Evolutionary conservation across 2,329 filamentous ascomycete genomes (phyloP).

Genomic region (Alternaria panax): DNA sequence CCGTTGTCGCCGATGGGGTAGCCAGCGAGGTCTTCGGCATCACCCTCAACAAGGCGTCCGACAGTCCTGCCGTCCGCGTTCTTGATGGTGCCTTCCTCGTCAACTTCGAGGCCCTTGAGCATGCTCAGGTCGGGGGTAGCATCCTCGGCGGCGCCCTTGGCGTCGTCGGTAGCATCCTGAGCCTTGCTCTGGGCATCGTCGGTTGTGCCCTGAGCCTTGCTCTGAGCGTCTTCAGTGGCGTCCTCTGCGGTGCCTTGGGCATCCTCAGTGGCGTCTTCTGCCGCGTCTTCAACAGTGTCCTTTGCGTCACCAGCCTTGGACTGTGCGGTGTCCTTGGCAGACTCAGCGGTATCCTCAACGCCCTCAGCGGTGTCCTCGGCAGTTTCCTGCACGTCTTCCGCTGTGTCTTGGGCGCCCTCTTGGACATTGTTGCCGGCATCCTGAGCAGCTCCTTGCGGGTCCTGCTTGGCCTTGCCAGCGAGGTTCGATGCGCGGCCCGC

Average conservation of each 20-base stretch:
- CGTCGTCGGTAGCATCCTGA: constrained; percentile 37
- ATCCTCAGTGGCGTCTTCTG: constrained; percentile 51
- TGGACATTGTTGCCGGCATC: constrained; percentile 48
- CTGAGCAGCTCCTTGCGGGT: constrained; percentile 48
- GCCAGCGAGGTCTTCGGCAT: constrained; percentile 60
- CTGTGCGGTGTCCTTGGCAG: constrained; percentile 38
- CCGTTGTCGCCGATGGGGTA: constrained; percentile 62
- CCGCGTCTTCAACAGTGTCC: constrained; percentile 50
- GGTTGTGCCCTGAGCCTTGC: constrained; percentile 38
- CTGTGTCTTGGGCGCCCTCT: constrained; percentile 43
- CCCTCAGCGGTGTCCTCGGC: constrained; percentile 42
- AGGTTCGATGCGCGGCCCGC: constrained; percentile 57
- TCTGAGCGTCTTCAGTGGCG: constrained; percentile 41
- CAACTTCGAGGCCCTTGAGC: constrained; percentile 60
- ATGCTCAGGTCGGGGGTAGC: constrained; percentile 55
- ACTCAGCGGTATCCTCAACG: constrained; percentile 43
- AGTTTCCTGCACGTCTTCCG: constrained; percentile 41
- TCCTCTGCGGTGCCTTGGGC: constrained; percentile 39
- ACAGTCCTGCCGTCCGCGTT: constrained; percentile 59
- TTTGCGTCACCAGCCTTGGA: constrained; percentile 31
- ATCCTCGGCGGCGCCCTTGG: constrained; percentile 38
- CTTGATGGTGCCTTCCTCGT: constrained; percentile 62
- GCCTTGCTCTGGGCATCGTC: constrained; percentile 40
- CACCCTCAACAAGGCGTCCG: constrained; percentile 60
- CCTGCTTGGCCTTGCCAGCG: constrained; percentile 53